phyloP scores from a whole-genome alignment of 768 basidiomycete species.

The Hypholoma sublateritium region DNA sequence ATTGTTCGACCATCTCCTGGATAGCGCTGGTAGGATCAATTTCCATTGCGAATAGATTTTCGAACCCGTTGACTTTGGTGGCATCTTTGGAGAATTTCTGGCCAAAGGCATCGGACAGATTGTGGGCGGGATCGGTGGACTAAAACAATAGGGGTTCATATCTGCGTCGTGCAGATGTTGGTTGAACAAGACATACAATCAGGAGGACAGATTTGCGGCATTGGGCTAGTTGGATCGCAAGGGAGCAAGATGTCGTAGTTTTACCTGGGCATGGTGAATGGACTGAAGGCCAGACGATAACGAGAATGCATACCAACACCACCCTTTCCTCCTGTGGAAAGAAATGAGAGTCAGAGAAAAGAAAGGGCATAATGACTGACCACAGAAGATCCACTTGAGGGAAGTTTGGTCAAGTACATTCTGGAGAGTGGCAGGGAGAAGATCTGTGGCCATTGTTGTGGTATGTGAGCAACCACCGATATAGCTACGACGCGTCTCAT shows the following conservation, averaged over 20 bases:
- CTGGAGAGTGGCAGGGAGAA: constrained; percentile 83
- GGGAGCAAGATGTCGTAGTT: constrained; percentile 96
- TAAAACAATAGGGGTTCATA: constrained; percentile 26
- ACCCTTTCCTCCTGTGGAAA: constrained; percentile 85
- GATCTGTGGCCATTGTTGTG: constrained; percentile 38
- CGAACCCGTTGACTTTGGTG: constrained; percentile 95
- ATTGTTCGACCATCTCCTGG: constrained; percentile 98
- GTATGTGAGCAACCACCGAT: constrained; percentile 10
- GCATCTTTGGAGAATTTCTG: constrained; percentile 99
- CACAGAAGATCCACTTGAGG: constrained; percentile 99
- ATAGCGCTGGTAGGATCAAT: constrained; percentile 98
- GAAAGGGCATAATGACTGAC: constrained; percentile 42
- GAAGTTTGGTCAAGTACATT: constrained; percentile 92
- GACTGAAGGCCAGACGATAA: neutral
- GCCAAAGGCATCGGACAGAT: constrained; percentile 96
- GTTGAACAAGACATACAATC: constrained; percentile 62
- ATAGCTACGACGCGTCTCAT: constrained; percentile 9
- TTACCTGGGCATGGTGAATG: constrained; percentile 60
- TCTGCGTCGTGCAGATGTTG: neutral
- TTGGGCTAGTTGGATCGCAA: constrained; percentile 94
- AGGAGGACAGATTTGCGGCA: constrained; percentile 93
- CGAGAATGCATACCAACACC: constrained; percentile 79
- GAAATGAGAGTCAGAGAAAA: no score
- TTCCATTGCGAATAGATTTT: constrained; percentile 98
- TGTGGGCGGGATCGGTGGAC: constrained; percentile 99